phyloP scores from a whole-genome alignment of 140 eudicot species.

The Anethum foeniculum region DNA sequence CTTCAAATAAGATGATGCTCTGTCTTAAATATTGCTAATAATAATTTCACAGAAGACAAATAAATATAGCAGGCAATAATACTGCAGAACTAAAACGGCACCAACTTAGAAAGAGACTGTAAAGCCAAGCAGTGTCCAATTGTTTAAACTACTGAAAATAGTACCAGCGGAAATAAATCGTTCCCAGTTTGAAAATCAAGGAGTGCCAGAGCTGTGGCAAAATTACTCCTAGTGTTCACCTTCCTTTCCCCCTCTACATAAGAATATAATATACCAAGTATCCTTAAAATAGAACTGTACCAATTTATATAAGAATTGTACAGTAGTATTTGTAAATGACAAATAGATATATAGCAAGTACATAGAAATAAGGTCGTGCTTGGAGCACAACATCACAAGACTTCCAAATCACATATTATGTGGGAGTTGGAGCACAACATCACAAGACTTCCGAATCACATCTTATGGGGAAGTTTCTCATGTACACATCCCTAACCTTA shows the following conservation, averaged over 20 bases:
- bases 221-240: neutral
- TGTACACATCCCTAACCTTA: neutral
- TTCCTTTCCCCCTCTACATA: neutral
- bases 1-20: conserved; percentile 33
- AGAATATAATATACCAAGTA: neutral
- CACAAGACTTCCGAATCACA: neutral
- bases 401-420: neutral
- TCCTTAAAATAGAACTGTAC: neutral
- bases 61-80: too few relatives aligned
- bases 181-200: neutral
- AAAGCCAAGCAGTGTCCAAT: too few relatives aligned
- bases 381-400: neutral
- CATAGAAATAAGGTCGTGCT: neutral
- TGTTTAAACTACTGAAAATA: neutral
- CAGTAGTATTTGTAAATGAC: neutral
- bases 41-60: too few relatives aligned
- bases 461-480: neutral
- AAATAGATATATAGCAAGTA: neutral
- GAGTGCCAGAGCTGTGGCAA: neutral
- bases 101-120: too few relatives aligned
- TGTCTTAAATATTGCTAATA: neutral
- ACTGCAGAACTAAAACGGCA: too few relatives aligned
- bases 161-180: neutral
- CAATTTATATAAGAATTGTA: neutral
- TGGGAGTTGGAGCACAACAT: neutral